Conservation (phyloP, 306 rosid genomes). For the Carpinus viminea region DNA sequence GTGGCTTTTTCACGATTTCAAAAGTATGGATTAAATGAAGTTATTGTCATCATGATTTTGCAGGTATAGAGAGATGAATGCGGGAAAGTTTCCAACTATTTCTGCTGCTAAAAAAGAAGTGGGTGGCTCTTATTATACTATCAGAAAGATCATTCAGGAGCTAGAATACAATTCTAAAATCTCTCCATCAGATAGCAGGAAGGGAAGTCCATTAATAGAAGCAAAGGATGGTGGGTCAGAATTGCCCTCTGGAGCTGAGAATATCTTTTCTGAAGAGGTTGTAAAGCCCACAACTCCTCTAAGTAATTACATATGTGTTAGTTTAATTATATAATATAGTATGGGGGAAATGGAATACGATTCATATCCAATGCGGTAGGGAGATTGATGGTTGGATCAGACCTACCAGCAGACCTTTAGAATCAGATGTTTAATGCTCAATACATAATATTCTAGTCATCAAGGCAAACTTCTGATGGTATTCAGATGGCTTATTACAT, state of each 20-base stretch:
- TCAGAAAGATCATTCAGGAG: constrained; percentile 58
- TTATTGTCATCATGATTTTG: constrained; percentile 1
- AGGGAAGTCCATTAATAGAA: neutral
- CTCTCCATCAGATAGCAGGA: constrained; percentile 19
- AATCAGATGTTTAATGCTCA: neutral
- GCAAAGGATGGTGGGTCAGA: constrained; percentile 1
- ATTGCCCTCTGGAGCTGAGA: constrained; percentile 20
- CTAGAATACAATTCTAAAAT: constrained; percentile 41
- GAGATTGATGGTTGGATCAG: neutral
- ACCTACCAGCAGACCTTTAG: neutral
- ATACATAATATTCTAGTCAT: neutral
- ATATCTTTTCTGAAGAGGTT: constrained; percentile 31
- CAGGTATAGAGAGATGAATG: constrained; percentile 62
- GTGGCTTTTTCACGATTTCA: neutral
- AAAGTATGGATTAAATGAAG: neutral
- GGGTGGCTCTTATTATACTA: constrained; percentile 59
- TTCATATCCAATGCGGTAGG: neutral
- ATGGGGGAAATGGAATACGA: neutral
- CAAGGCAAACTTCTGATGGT: neutral
- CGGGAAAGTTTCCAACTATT: constrained; percentile 52
- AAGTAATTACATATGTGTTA: constrained; percentile 23
- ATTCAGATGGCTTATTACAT: neutral
- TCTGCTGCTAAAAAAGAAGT: constrained; percentile 34
- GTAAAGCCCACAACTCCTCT: constrained; percentile 33
- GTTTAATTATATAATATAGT: neutral